A percentile compares a stretch with the other conserved stretches of the same genome.
These are phyloP conservation scores for Plantago coronopus DNA, from an alignment of 305 asterid species.

Conservation along the genomic window DNA sequence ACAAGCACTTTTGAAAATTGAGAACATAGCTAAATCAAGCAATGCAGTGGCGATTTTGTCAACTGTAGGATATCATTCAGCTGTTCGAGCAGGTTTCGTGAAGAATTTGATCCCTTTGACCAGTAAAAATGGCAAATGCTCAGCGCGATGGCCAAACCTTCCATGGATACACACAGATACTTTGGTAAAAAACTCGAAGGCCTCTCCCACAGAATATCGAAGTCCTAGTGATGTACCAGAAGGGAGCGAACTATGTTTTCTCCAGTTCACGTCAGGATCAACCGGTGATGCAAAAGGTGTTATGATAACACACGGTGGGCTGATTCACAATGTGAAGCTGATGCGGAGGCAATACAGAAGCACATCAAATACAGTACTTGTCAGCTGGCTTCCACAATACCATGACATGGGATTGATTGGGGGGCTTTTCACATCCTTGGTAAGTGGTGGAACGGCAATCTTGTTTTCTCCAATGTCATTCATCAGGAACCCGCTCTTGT, in stretches of 20 bases:
- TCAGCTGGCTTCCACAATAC: slow-evolving; percentile 88
- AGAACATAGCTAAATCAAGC: slow-evolving; percentile 64
- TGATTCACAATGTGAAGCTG: slow-evolving; percentile 69
- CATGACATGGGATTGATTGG: slow-evolving; percentile 94
- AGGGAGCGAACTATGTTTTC: slow-evolving; percentile 52
- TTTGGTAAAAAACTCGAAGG: slow-evolving; percentile 52
- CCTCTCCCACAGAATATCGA: slow-evolving; percentile 5
- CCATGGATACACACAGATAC: slow-evolving; percentile 81
- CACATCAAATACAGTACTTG: slow-evolving; percentile 69
- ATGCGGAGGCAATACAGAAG: slow-evolving; percentile 64
- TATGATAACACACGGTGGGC: slow-evolving; percentile 73
- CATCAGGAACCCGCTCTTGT: slow-evolving; percentile 69
- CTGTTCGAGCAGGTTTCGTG: slow-evolving; percentile 69
- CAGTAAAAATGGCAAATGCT: slow-evolving; percentile 27
- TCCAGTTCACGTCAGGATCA: slow-evolving; percentile 82
- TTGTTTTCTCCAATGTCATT: slow-evolving; percentile 77
- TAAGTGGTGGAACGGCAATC: slow-evolving; percentile 67
- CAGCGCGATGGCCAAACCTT: slow-evolving; percentile 73
- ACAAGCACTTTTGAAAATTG: slow-evolving; percentile 69
- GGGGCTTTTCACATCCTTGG: slow-evolving; percentile 70
- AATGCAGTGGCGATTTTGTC: slow-evolving; percentile 71
- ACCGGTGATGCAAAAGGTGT: slow-evolving; percentile 89
- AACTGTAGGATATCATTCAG: slow-evolving; percentile 59
- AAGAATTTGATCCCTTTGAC: slow-evolving; percentile 44
- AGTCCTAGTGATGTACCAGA: slow-evolving; percentile 29